Percentiles rank a stretch among this genome's conserved stretches.
Conservation (phyloP, 2,329 filamentous ascomycete genomes). For the Paraphoma chrysanthemicola region DNA sequence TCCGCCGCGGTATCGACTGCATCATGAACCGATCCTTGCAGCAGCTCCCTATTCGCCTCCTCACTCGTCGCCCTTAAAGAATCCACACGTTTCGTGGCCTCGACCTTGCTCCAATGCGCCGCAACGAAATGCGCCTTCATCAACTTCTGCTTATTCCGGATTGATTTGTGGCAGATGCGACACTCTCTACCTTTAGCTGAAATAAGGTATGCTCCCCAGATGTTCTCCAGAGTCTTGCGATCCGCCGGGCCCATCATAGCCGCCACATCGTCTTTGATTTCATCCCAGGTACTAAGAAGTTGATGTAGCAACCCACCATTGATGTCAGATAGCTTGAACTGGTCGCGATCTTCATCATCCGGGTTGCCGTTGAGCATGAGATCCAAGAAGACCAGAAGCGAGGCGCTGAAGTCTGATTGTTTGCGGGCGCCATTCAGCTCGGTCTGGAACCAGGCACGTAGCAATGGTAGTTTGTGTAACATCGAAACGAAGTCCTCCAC, state of each 20-base stretch:
- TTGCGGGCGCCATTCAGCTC: slow-evolving; percentile 14
- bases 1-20: background rate
- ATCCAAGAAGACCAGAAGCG: slow-evolving; percentile 7
- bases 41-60: background rate
- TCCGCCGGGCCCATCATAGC: slow-evolving; percentile 8
- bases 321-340: background rate
- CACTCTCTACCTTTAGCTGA: slow-evolving; percentile 9
- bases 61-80: background rate
- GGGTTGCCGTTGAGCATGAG: slow-evolving; percentile 16
- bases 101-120: slow-evolving; percentile 13
- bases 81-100: background rate
- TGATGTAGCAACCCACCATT: slow-evolving; percentile 7
- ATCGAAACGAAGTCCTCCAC: slow-evolving; percentile 10
- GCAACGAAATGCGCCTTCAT: slow-evolving; percentile 17
- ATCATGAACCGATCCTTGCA: no score
- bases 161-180: slow-evolving; percentile 12
- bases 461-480: slow-evolving; percentile 13
- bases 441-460: slow-evolving; percentile 22
- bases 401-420: slow-evolving; percentile 8
- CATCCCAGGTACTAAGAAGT: slow-evolving; percentile 18
- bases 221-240: slow-evolving; percentile 2
- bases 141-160: slow-evolving; percentile 7
- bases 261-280: slow-evolving; percentile 15
- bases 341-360: slow-evolving; percentile 2
- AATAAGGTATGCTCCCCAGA: slow-evolving; percentile 16